A percentile compares a stretch with the other conserved stretches of the same genome.
Evolutionary conservation across 164 flowering plant species (phyloP).

Genomic region (Brasenia schreberi): DNA sequence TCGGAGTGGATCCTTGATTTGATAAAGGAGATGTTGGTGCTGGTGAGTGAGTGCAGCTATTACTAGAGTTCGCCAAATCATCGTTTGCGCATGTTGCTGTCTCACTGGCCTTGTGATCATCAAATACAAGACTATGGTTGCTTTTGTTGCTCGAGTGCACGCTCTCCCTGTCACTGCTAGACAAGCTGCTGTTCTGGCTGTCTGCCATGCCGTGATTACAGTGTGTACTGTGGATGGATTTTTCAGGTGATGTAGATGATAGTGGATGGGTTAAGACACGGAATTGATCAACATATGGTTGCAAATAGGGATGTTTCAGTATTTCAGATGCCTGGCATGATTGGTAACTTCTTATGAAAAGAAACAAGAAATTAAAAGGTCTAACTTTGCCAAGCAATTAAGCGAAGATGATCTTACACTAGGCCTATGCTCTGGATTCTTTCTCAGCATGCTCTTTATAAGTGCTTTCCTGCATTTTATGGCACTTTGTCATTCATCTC

Average conservation of each 20-base stretch:
- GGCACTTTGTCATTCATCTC: not conserved
- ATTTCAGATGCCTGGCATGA: slow-evolving; percentile 74
- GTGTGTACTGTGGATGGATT: slow-evolving; percentile 26
- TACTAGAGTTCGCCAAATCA: slow-evolving; percentile 31
- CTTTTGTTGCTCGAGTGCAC: slow-evolving; percentile 48
- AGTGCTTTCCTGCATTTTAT: slow-evolving; percentile 60
- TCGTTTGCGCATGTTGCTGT: slow-evolving; percentile 32
- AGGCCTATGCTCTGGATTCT: slow-evolving; percentile 95
- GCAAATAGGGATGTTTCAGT: slow-evolving; percentile 84
- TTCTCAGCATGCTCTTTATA: slow-evolving; percentile 91
- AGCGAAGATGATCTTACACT: slow-evolving; percentile 35
- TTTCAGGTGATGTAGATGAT: slow-evolving; percentile 30
- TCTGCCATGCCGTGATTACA: slow-evolving; percentile 46
- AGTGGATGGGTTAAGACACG: slow-evolving; percentile 29
- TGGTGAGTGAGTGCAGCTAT: slow-evolving; percentile 2
- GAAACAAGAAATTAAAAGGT: not conserved
- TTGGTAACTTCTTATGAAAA: not conserved
- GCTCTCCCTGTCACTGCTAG: slow-evolving; percentile 76
- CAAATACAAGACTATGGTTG: slow-evolving; percentile 13
- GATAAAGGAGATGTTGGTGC: slow-evolving; percentile 13
- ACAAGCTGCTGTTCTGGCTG: slow-evolving; percentile 75
- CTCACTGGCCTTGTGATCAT: slow-evolving; percentile 36
- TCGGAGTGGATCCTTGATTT: slow-evolving; percentile 4
- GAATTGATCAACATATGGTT: slow-evolving; percentile 69
- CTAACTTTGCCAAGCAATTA: not conserved